phyloP scores from a whole-genome alignment of 495 filamentous ascomycete species.

The Daldinia caldariorum region DNA sequence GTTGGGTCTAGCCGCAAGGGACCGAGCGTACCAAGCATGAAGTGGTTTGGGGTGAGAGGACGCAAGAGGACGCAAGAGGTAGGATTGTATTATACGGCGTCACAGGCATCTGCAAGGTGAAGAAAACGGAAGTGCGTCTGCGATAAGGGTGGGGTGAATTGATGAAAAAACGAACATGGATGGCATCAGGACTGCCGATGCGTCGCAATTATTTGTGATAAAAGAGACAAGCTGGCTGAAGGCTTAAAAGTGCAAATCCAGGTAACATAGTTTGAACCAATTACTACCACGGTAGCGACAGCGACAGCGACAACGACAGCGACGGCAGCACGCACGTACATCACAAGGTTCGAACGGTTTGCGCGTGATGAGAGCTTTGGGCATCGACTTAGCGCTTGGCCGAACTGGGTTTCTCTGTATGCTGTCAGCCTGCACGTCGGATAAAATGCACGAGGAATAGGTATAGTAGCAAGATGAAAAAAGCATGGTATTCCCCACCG shows the following conservation, averaged over 20 bases:
- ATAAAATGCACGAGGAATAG: conserved; percentile 43
- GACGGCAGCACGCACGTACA: background rate
- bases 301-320: background rate
- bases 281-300: background rate
- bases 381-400: conserved; percentile 36
- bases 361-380: conserved; percentile 28
- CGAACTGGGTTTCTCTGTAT: conserved; percentile 27
- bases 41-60: conserved; percentile 29
- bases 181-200: conserved; percentile 35
- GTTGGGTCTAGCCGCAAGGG: conserved; percentile 26
- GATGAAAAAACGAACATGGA: conserved; percentile 15
- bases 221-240: background rate
- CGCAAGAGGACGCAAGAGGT: conserved; percentile 20
- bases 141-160: conserved; percentile 34
- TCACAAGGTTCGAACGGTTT: background rate
- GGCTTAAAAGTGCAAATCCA: background rate
- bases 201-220: conserved; percentile 19
- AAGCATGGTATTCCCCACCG: conserved; percentile 26
- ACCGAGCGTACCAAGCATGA: conserved; percentile 19
- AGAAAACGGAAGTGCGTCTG: conserved; percentile 41
- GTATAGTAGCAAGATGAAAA: conserved; percentile 25
- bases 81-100: conserved; percentile 37
- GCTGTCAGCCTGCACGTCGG: conserved; percentile 42
- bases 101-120: conserved; percentile 45
- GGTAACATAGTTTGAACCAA: background rate